Conservation (phyloP, 2,329 filamentous ascomycete genomes). For the Didymella segeticola region DNA sequence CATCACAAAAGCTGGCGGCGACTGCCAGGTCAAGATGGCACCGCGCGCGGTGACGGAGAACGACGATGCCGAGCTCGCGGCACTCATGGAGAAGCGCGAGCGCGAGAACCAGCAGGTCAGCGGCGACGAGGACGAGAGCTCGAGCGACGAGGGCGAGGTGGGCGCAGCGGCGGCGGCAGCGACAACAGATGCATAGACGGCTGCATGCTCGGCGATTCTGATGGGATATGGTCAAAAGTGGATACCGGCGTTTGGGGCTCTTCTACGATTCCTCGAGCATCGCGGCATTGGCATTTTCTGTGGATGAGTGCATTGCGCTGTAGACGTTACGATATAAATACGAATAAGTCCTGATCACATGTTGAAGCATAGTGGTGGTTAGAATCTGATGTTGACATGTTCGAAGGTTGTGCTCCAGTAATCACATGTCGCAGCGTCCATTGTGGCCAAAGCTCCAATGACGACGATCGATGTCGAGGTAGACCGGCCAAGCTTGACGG, state of each 20-base stretch:
- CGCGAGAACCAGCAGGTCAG: slow-evolving; percentile 97
- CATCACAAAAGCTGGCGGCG: slow-evolving; percentile 80
- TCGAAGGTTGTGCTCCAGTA: no score
- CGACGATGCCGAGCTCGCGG: slow-evolving; percentile 95
- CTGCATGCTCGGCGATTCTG: slow-evolving; percentile 24
- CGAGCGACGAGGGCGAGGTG: slow-evolving; percentile 86
- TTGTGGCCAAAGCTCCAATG: slow-evolving; percentile 7
- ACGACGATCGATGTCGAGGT: slow-evolving; percentile 11
- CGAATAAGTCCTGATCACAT: background rate
- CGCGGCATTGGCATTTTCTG: slow-evolving; percentile 23
- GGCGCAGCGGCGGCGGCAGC: slow-evolving; percentile 47
- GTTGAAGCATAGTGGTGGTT: background rate
- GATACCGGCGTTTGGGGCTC: slow-evolving; percentile 38
- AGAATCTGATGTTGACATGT: no score
- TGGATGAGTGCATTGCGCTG: slow-evolving; percentile 11
- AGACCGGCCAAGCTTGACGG: slow-evolving; percentile 7
- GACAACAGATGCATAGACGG: slow-evolving; percentile 43
- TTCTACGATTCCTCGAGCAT: slow-evolving; percentile 26
- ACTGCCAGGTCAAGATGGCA: slow-evolving; percentile 93
- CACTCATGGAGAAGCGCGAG: slow-evolving; percentile 98
- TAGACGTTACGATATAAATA: slow-evolving; percentile 12
- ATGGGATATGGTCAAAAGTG: slow-evolving; percentile 35
- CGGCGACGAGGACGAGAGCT: slow-evolving; percentile 94
- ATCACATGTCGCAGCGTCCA: no score
- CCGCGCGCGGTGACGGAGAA: slow-evolving; percentile 99